Evolutionary conservation across 257 asterid genomes (phyloP).

Genomic region (Plantago ovata): DNA sequence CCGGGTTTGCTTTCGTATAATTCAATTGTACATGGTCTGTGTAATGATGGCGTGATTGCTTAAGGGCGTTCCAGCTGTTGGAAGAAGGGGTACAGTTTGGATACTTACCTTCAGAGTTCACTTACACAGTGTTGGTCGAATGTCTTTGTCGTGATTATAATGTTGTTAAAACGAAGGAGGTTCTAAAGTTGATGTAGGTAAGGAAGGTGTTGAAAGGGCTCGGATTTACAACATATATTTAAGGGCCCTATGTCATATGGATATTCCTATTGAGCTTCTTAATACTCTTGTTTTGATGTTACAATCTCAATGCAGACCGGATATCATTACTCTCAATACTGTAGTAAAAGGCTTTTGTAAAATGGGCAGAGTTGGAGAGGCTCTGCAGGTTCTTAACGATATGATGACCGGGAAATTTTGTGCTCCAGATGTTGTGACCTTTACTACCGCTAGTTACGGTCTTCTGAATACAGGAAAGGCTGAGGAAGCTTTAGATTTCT

Average conservation of each 20-base stretch:
- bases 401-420: constrained; percentile 74
- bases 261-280: constrained; percentile 75
- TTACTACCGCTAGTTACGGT: constrained; percentile 59
- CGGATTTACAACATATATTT: constrained; percentile 77
- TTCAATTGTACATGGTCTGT: constrained; percentile 68
- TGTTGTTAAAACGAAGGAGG: constrained; percentile 60
- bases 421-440: constrained; percentile 71
- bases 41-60: constrained; percentile 62
- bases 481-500: constrained; percentile 52
- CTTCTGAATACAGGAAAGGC: constrained; percentile 48
- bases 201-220: constrained; percentile 41
- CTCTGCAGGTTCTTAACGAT: constrained; percentile 57
- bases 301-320: constrained; percentile 74
- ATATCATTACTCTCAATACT: constrained; percentile 70
- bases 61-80: constrained; percentile 76
- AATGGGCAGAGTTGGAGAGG: constrained; percentile 68
- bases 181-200: constrained; percentile 49
- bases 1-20: constrained; percentile 68
- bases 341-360: constrained; percentile 75
- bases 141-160: constrained; percentile 63
- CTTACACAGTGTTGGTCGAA: constrained; percentile 67
- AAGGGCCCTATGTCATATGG: constrained; percentile 66
- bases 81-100: constrained; percentile 64
- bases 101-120: constrained; percentile 71
- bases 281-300: constrained; percentile 72